phyloP scores from a whole-genome alignment of 768 basidiomycete genomes.

The Collybiopsis luxurians region DNA sequence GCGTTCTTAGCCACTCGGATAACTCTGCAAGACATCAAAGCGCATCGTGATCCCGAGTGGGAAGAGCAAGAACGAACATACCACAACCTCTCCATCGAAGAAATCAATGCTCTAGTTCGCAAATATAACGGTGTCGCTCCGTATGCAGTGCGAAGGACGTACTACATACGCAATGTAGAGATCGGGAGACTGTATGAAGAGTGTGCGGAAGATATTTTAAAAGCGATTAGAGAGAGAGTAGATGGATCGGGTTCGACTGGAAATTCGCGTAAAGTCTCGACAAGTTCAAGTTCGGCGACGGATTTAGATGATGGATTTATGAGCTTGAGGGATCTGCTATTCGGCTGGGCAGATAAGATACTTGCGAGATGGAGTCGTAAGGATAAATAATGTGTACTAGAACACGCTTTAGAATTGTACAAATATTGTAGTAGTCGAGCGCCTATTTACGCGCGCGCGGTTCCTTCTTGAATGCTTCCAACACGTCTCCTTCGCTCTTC shows the following conservation, averaged over 20 bases:
- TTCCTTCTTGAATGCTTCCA: constrained; percentile 3
- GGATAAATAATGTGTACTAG: background rate
- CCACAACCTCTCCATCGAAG: constrained; percentile 64
- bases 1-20: constrained; percentile 31
- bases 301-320: background rate
- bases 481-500: constrained; percentile 19
- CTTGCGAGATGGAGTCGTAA: background rate
- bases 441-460: too few species aligned
- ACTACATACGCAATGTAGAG: constrained; percentile 56
- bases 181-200: constrained; percentile 51
- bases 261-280: background rate
- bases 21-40: constrained; percentile 33
- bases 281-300: background rate
- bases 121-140: constrained; percentile 82
- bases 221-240: constrained; percentile 25
- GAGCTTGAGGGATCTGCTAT: background rate
- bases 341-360: background rate
- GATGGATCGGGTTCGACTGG: background rate
- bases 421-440: too few species aligned
- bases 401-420: too few species aligned
- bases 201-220: constrained; percentile 50
- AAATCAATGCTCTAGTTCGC: constrained; percentile 73
- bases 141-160: constrained; percentile 67
- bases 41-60: constrained; percentile 67
- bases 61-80: constrained; percentile 63